Percentiles rank a stretch among this genome's conserved stretches.
Evolutionary conservation across 2,329 filamentous ascomycete species (phyloP).

Genomic region (Passalora sequoiae): DNA sequence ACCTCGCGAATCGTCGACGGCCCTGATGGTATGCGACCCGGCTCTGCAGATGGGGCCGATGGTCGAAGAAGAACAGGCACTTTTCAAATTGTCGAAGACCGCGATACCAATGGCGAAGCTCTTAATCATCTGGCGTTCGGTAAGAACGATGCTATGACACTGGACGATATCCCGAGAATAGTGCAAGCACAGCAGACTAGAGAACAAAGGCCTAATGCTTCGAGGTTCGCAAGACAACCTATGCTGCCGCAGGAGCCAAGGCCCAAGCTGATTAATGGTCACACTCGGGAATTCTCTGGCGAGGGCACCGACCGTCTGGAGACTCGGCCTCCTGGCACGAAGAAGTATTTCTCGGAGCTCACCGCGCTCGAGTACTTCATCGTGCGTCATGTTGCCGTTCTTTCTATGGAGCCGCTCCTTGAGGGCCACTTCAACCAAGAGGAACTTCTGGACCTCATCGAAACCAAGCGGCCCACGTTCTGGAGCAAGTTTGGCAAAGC

Average conservation of each 20-base stretch:
- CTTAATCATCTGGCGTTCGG: conserved; percentile 76
- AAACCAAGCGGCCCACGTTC: conserved; percentile 87
- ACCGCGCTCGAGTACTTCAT: conserved; percentile 97
- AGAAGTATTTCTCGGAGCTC: conserved; percentile 92
- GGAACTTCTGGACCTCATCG: conserved; percentile 85
- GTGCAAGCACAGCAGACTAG: conserved; percentile 92
- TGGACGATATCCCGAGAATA: conserved; percentile 94
- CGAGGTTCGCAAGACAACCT: conserved; percentile 68
- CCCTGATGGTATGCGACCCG: conserved; percentile 67
- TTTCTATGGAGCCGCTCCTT: conserved; percentile 89
- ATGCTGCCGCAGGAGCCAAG: conserved; percentile 62
- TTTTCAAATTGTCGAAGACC: conserved; percentile 77
- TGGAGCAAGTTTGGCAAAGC: conserved; percentile 98
- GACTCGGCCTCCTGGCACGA: conserved; percentile 40
- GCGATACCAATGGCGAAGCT: conserved; percentile 62
- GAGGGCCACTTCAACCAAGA: conserved; percentile 90
- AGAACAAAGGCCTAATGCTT: conserved; percentile 77
- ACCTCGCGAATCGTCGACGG: conserved; percentile 91
- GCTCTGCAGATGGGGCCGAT: conserved; percentile 58
- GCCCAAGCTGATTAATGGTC: conserved; percentile 63
- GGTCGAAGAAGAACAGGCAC: conserved; percentile 40
- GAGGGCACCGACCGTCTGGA: conserved; percentile 46
- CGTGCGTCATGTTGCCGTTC: conserved; percentile 85
- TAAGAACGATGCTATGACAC: conserved; percentile 80
- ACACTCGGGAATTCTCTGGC: conserved; percentile 62